phyloP scores from a whole-genome alignment of 306 rosid species.

The Pachyrhizus erosus region DNA sequence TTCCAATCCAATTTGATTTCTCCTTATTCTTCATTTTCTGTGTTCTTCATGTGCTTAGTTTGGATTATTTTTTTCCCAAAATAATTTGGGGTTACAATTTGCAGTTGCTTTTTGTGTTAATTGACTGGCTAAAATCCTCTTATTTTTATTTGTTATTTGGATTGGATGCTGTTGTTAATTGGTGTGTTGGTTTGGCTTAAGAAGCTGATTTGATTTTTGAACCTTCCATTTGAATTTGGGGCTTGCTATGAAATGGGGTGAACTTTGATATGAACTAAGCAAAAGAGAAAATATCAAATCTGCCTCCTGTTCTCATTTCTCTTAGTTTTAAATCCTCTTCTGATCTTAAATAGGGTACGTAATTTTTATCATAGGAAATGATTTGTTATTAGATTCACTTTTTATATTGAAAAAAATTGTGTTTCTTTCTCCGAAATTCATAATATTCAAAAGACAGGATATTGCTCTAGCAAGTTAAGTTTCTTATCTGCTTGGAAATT shows the following conservation, averaged over 20 bases:
- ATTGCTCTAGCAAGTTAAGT: not conserved
- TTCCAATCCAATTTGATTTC: not conserved
- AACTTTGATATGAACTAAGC: conserved; percentile 10
- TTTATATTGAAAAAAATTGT: not conserved
- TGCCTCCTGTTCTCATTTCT: not conserved
- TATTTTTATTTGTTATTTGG: not conserved
- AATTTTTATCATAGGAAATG: not conserved
- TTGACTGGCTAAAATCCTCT: not conserved
- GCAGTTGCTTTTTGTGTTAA: not conserved
- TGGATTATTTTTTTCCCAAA: not conserved
- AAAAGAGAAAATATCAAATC: not conserved
- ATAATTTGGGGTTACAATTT: not conserved
- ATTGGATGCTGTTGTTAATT: not conserved
- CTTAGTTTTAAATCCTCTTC: not conserved
- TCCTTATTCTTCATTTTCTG: not conserved
- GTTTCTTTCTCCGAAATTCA: not conserved
- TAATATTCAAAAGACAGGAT: not conserved
- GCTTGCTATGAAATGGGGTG: conserved; percentile 12
- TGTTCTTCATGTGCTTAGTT: not conserved
- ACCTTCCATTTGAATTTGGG: conserved; percentile 19
- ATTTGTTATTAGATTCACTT: not conserved
- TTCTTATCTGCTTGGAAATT: not conserved
- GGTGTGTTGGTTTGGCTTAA: not conserved
- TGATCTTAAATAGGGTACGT: not conserved
- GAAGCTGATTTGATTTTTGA: not conserved